Percentiles rank a stretch among this genome's conserved stretches.
Evolutionary conservation across 108 stramenopile genomes (phyloP).

Genomic region (Asterionellopsis glacialis): DNA sequence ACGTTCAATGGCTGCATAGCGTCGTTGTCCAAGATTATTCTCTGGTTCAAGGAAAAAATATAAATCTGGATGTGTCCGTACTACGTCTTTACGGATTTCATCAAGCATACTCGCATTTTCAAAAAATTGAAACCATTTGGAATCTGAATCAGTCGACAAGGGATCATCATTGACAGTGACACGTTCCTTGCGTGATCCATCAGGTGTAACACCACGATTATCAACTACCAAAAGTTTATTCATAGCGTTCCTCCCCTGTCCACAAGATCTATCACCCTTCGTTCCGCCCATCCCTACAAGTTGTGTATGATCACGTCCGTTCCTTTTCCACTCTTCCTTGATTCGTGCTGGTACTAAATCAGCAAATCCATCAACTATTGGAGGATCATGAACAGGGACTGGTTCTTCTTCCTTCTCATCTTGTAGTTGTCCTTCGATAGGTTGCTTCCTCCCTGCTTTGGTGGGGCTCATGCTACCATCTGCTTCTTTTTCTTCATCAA

Average conservation of each 20-base stretch:
- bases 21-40: slow-evolving; percentile 55
- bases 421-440: neutral
- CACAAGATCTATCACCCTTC: neutral
- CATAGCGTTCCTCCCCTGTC: slow-evolving; percentile 3
- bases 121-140: slow-evolving; percentile 11
- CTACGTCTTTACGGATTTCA: slow-evolving; percentile 89
- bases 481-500: too few relatives aligned
- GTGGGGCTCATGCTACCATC: too few relatives aligned
- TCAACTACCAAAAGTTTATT: slow-evolving; percentile 12
- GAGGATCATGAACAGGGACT: neutral
- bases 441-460: too few relatives aligned
- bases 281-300: slow-evolving; percentile 8
- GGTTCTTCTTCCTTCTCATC: slow-evolving; percentile 3
- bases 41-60: slow-evolving; percentile 79
- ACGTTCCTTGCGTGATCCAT: neutral
- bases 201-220: neutral
- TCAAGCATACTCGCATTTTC: slow-evolving; percentile 64
- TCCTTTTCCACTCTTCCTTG: slow-evolving; percentile 36
- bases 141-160: neutral
- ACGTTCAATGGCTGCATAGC: slow-evolving; percentile 85
- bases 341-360: slow-evolving; percentile 17
- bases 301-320: slow-evolving; percentile 10
- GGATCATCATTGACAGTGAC: slow-evolving; percentile 3
- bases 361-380: neutral
- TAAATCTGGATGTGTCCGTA: slow-evolving; percentile 82